phyloP scores from a whole-genome alignment of 2,329 filamentous ascomycete species.

The Corynespora cassiicola region DNA sequence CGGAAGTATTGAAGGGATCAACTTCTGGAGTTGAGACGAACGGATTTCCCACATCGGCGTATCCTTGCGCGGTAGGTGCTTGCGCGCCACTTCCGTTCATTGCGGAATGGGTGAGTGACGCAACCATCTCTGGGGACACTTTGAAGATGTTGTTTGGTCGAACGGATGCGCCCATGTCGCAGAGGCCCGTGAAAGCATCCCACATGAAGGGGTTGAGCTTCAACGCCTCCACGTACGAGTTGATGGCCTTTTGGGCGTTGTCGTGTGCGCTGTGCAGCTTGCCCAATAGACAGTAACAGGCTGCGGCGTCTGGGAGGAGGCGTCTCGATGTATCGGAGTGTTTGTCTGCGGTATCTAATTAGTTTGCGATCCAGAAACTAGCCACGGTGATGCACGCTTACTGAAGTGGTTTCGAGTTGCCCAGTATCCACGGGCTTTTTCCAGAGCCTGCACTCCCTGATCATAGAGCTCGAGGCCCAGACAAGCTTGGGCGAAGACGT shows the following conservation, averaged over 20 bases:
- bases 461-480: slow-evolving; percentile 78
- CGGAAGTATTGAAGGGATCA: slow-evolving; percentile 53
- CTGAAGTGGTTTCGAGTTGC: slow-evolving; percentile 76
- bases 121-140: slow-evolving; percentile 68
- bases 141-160: slow-evolving; percentile 88
- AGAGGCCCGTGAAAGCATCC: slow-evolving; percentile 91
- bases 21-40: slow-evolving; percentile 45
- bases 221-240: slow-evolving; percentile 86
- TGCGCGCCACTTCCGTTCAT: slow-evolving; percentile 25
- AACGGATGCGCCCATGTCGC: slow-evolving; percentile 80
- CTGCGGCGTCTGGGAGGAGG: slow-evolving; percentile 80
- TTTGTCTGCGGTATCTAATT: slow-evolving; percentile 55
- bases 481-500: slow-evolving; percentile 90
- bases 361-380: background rate
- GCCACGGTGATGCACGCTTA: slow-evolving; percentile 56
- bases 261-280: slow-evolving; percentile 85
- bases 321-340: slow-evolving; percentile 79
- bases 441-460: slow-evolving; percentile 82
- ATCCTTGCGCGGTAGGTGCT: slow-evolving; percentile 21
- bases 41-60: slow-evolving; percentile 30
- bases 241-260: slow-evolving; percentile 81
- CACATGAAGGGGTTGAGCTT: slow-evolving; percentile 96
- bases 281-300: slow-evolving; percentile 82
- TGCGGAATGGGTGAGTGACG: slow-evolving; percentile 49
- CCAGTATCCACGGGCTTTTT: slow-evolving; percentile 83